Conservation (phyloP, 805 yeast species). For the Pichia gijzeniarum region DNA sequence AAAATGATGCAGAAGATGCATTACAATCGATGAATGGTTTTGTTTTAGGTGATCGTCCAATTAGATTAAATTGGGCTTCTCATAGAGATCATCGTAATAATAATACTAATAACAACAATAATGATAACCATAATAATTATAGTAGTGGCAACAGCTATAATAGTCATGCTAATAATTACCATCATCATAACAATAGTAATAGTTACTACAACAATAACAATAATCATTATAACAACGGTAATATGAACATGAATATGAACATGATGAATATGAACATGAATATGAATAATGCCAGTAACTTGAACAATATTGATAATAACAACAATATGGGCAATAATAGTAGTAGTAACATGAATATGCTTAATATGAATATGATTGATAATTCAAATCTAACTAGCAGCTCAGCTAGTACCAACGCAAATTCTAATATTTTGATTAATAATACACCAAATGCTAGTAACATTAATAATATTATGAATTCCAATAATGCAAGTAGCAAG, state of each 20-base stretch:
- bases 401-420: background rate
- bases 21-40: constrained; percentile 69
- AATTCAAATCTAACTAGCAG: background rate
- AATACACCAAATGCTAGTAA: background rate
- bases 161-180: background rate
- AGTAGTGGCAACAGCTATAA: background rate
- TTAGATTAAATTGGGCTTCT: constrained; percentile 86
- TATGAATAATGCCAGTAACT: background rate
- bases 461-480: background rate
- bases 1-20: constrained; percentile 68
- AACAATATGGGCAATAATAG: background rate
- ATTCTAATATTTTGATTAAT: background rate
- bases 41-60: constrained; percentile 63
- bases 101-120: constrained; percentile 1
- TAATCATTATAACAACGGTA: background rate
- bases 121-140: background rate
- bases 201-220: background rate
- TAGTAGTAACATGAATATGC: constrained; percentile 1
- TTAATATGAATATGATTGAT: constrained; percentile 5
- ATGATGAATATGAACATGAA: constrained; percentile 11
- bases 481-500: constrained; percentile 3
- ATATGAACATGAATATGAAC: background rate
- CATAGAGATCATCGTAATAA: constrained; percentile 43
- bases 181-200: background rate
- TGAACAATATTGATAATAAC: background rate